phyloP scores from a whole-genome alignment of 371 early-diverging fungal genomes.

The Mortierella sp. region DNA sequence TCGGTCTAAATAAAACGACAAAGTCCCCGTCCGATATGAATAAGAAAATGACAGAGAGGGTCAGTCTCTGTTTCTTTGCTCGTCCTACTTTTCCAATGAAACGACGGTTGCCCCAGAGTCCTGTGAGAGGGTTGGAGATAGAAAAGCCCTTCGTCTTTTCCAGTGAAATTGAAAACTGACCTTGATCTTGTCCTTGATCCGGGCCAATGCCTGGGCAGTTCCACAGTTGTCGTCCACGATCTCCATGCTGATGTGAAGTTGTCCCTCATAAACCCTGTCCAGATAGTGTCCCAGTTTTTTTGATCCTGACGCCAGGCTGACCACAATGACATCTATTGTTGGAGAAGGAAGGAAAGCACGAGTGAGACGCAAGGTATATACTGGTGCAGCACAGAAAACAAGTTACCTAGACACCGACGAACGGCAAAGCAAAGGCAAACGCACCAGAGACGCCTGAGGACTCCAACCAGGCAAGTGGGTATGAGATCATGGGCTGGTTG shows the following conservation, averaged over 20 bases:
- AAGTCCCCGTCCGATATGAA: too few species aligned
- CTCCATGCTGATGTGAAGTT: conserved; percentile 64
- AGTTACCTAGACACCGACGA: too few species aligned
- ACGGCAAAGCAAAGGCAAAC: not conserved
- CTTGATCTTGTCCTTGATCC: conserved; percentile 83
- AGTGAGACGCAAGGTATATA: not conserved
- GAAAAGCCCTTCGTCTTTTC: too few species aligned
- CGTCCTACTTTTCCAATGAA: not conserved
- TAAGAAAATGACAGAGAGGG: not conserved
- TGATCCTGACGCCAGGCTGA: conserved; percentile 71
- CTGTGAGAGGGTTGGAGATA: too few species aligned
- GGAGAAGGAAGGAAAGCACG: not conserved
- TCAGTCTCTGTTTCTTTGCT: not conserved
- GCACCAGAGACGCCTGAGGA: conserved; percentile 86
- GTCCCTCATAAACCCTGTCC: conserved; percentile 79
- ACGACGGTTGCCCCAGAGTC: not conserved
- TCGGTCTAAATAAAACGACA: too few species aligned
- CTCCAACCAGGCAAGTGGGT: conserved; percentile 94
- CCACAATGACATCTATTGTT: conserved; percentile 82
- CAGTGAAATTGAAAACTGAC: too few species aligned
- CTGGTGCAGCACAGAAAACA: not conserved
- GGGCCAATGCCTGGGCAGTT: conserved; percentile 89
- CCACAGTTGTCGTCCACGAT: conserved; percentile 83
- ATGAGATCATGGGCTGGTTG: conserved; percentile 93
- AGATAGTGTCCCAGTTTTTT: conserved; percentile 79